Evolutionary conservation across 805 yeast species (phyloP), one percentile per base, ranked within the genome.

Genomic region (Zygosaccharomyces rouxii): DNA sequence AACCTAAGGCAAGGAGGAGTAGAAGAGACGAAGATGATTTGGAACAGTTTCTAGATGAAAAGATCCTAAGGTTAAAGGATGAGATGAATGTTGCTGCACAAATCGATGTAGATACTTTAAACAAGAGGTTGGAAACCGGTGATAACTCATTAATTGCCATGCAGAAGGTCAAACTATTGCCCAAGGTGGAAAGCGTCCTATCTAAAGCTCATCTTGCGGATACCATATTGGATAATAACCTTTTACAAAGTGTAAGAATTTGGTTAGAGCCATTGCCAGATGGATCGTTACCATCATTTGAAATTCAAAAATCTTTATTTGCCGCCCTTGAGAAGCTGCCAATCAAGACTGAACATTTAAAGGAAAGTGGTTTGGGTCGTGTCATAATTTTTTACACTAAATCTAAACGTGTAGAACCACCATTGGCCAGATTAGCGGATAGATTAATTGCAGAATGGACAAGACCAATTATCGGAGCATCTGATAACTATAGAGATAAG

Each of bases 261-360:
- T 94, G 99, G 99, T 75, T 94, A 49, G 99, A 94, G 68, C 99
- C 99, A 26, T 76, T 94, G 59, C 99, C 99, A 3, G 98, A 95
- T 74, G 96, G 95, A 40, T 88, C 97, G 9, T 76, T 94, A 70
- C 99, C 99, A n/a, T 90, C 96, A 1, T 94, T 86, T 71, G 96
- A 89, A 67, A 92, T 94, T 55, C 99, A 94, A 67, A 88, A 85
- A 66, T 90, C 86, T 48, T 71, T 94, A 58, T 86, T 94, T 57
- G 72, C 74, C 16, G 85, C 95, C 31, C 71, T 94, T 49, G 75
- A 78, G 28, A 77, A 81, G 47, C 75, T 94, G 51, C 99, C 98
- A 19, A 89, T 94, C 63, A 92, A 92, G 71, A 92, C 98, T 2
- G 94, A 89, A 62, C 99, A 94, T 71, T 73, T 94, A 51, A 83